Base-by-base conservation (phyloP, 768 basidiomycete genomes). In the Russula sp. region DNA sequence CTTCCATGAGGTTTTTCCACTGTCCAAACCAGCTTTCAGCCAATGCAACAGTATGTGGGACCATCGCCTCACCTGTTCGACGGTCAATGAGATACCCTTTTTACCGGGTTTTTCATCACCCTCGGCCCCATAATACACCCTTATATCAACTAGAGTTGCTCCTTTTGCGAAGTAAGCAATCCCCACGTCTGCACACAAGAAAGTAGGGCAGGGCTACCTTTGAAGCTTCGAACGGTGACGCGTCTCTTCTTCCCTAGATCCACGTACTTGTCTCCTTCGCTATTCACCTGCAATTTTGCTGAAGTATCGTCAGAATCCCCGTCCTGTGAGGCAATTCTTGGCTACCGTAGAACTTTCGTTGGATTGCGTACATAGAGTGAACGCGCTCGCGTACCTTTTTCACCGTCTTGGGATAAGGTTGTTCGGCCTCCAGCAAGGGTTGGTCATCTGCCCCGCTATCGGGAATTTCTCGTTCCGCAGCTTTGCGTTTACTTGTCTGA, bases 161-260 rank as follows among this genome's bases (percentile, higher is more conserved):
- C 85, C 87, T 79, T 55, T 60, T 10, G 3, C 80, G 16, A 44
- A 9, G 20, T 51, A 20, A 53, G 20, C 11, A 51, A 37, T 44
- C 31, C 31, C 20, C 14, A 40, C 39, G 47, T 39, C 34, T 9
- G 50, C 32, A 50, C 56, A 56, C 40, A 18, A 77, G 73, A 77
- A 79, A 44, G 18, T 65, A 66, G 16, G 27, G 48, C 44, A 3
- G 57, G 69, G 42, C 57, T 27, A 76, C 80, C 80, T 71, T 81
- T 81, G 74, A 81, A 81, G 67, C 51, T 58, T 14, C 75, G 73
- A 2, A 89, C 83, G 2, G 85, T 80, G 3, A 77, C 87, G 6
- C 87, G 84, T 72, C 80, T 85, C 70, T 84, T 88, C 74, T 86
- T 89, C 4, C 89, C 88, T 14, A 91, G 69, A 37, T 88, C 84